phyloP scores from a whole-genome alignment of 306 rosid genomes.

The Vigna mungo region DNA sequence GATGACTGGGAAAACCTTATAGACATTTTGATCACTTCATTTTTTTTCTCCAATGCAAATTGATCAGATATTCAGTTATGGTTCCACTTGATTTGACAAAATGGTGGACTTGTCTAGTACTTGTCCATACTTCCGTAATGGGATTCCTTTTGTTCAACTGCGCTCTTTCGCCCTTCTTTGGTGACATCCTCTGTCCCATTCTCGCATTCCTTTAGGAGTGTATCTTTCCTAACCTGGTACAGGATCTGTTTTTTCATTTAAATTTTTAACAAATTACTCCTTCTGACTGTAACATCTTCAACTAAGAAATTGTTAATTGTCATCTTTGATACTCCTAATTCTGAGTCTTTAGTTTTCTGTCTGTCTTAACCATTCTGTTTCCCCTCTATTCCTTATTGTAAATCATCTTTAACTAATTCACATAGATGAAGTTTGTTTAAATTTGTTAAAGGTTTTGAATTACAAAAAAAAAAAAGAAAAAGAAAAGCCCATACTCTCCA shows the following conservation, averaged over 20 bases:
- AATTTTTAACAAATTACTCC: slow-evolving; percentile 17
- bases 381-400: not conserved
- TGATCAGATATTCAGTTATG: not conserved
- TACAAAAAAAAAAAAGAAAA: too few relatives aligned
- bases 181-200: not conserved
- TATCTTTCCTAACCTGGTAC: not conserved
- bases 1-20: not conserved
- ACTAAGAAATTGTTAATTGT: not conserved
- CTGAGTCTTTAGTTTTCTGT: not conserved
- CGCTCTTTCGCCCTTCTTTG: not conserved
- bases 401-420: not conserved
- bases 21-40: not conserved
- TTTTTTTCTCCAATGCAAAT: not conserved
- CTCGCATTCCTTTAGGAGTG: not conserved
- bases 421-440: not conserved
- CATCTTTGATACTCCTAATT: not conserved
- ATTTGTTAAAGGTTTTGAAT: not conserved
- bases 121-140: not conserved
- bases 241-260: not conserved
- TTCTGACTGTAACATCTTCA: not conserved
- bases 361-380: not conserved
- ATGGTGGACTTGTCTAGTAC: not conserved
- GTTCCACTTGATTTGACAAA: not conserved
- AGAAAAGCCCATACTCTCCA: not conserved
- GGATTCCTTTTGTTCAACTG: not conserved